Conservation (phyloP, 176 grass and related monocot genomes). For the Dendrocalamus sinicus region DNA sequence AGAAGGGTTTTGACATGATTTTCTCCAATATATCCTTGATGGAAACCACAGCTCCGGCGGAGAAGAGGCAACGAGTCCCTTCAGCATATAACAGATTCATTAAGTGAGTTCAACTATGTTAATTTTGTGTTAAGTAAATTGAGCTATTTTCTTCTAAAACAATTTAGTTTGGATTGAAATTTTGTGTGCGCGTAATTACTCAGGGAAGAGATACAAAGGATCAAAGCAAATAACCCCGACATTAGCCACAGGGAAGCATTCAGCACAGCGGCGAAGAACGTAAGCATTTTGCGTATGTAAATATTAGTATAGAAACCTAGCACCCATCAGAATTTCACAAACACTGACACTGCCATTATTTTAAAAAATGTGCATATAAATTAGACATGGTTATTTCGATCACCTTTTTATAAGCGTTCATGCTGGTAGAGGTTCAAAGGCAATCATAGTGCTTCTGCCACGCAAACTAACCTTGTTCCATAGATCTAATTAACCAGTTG, state of each 20-base stretch:
- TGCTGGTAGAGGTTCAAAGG: not conserved
- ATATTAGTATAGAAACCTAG: not conserved
- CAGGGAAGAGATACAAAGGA: slow-evolving; percentile 94
- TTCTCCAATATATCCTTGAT: not conserved
- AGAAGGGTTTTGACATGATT: not conserved
- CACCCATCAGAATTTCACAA: not conserved
- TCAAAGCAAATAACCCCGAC: slow-evolving; percentile 91
- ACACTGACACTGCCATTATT: not conserved
- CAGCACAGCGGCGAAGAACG: slow-evolving; percentile 97
- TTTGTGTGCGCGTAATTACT: not conserved
- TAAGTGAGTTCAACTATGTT: slow-evolving; percentile 60
- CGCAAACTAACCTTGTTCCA: not conserved
- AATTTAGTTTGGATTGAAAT: not conserved
- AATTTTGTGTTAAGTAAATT: not conserved
- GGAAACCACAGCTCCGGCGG: slow-evolving; percentile 63
- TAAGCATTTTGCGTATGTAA: slow-evolving; percentile 43
- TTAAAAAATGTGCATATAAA: not conserved
- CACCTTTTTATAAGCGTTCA: not conserved
- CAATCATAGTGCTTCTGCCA: not conserved
- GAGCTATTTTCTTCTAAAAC: not conserved
- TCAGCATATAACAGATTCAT: slow-evolving; percentile 97
- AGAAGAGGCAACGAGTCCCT: slow-evolving; percentile 92
- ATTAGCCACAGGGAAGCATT: slow-evolving; percentile 97
- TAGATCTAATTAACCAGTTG: not conserved
- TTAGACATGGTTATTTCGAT: not conserved